phyloP scores from a whole-genome alignment of 2,329 filamentous ascomycete species.

The Akanthomyces muscarius region DNA sequence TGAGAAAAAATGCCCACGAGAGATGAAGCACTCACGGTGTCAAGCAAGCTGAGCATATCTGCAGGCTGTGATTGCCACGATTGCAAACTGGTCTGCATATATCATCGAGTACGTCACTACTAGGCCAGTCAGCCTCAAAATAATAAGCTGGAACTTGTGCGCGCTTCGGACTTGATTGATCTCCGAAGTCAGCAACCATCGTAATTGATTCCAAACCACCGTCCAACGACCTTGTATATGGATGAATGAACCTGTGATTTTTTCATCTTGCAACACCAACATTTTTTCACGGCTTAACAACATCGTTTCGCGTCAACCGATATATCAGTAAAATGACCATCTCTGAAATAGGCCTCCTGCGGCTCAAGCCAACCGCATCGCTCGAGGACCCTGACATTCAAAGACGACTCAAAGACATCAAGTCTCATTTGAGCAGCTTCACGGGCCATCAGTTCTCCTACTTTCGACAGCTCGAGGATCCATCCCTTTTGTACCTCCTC shows the following conservation, averaged over 20 bases:
- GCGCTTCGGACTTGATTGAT: not conserved
- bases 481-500: not conserved
- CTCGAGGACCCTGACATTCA: not conserved
- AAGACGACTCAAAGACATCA: not conserved
- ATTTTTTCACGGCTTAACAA: not conserved
- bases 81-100: not conserved
- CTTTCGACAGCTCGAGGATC: not conserved
- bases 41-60: too few species aligned
- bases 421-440: not conserved
- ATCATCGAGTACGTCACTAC: not conserved
- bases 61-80: not conserved
- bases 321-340: not conserved
- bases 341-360: not conserved
- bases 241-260: not conserved
- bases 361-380: not conserved
- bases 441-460: not conserved
- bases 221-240: not conserved
- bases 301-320: not conserved
- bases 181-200: not conserved
- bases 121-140: not conserved
- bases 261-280: not conserved
- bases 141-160: not conserved
- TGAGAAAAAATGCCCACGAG: not conserved
- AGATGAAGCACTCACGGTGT: too few species aligned
- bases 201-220: not conserved